Evolutionary conservation across 2,329 filamentous ascomycete genomes (phyloP).

Genomic region (Incumbomyces delicatus): DNA sequence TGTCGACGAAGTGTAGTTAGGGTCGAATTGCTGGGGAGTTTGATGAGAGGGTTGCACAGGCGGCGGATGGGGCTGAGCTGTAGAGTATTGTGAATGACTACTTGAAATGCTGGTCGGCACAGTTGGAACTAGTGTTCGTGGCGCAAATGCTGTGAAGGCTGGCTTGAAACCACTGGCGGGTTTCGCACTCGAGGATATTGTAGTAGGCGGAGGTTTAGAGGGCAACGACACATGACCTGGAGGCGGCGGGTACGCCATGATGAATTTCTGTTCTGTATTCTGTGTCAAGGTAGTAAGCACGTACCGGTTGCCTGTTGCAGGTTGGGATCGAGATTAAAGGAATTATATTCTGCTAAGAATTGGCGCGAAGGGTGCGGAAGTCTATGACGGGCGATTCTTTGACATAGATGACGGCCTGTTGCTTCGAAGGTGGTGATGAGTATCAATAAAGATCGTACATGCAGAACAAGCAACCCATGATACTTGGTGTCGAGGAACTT

Average conservation of each 20-base stretch:
- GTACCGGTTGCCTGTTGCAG: constrained; percentile 24
- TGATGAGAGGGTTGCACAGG: constrained; percentile 32
- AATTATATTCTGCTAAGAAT: no score
- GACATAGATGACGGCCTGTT: no score
- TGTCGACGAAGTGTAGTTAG: constrained; percentile 32
- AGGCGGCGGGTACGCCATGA: constrained; percentile 79
- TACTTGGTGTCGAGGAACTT: no score
- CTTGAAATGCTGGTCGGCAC: constrained; percentile 28
- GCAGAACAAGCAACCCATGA: no score
- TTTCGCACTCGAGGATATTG: constrained; percentile 30
- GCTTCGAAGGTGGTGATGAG: no score
- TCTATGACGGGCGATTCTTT: no score
- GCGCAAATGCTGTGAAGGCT: constrained; percentile 48
- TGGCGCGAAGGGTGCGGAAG: no score
- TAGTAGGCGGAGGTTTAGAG: constrained; percentile 61
- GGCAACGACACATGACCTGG: constrained; percentile 70
- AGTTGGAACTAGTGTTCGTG: constrained; percentile 45
- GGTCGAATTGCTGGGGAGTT: constrained; percentile 37
- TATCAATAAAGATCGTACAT: no score
- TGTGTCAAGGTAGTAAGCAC: constrained; percentile 25
- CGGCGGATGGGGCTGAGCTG: constrained; percentile 24
- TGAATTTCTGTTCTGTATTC: constrained; percentile 36
- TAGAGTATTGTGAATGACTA: constrained; percentile 29
- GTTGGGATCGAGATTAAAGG: no score
- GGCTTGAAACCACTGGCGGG: constrained; percentile 41